A percentile compares a stretch with the other conserved stretches of the same genome.
Evolutionary conservation across 192 early-diverging fungal species (phyloP).

Genomic region (Coemansia sp.): DNA sequence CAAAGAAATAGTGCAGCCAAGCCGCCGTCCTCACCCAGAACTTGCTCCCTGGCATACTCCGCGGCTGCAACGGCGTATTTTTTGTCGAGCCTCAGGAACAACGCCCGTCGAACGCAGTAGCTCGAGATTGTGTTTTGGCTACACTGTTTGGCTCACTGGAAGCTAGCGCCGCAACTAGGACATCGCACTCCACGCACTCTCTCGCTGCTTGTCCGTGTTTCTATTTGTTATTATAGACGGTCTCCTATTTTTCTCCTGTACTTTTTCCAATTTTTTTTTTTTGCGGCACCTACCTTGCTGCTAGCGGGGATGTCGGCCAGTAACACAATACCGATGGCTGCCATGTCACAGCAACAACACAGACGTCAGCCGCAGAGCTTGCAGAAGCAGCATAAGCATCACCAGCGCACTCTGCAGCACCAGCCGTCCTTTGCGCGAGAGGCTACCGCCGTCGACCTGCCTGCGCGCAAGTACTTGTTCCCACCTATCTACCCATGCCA

Average conservation of each 20-base stretch:
- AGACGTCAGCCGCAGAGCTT: not conserved
- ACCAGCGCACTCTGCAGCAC: constrained; percentile 4
- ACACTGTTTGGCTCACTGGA: not conserved
- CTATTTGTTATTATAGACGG: constrained; percentile 1
- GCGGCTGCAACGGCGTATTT: not conserved
- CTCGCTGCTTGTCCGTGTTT: not conserved
- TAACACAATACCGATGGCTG: constrained; percentile 1
- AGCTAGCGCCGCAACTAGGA: not conserved
- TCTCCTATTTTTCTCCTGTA: not conserved
- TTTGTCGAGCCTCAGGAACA: constrained; percentile 2
- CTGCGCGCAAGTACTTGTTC: constrained; percentile 32
- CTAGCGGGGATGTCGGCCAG: constrained; percentile 2
- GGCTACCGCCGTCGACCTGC: constrained; percentile 19
- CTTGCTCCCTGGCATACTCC: not conserved
- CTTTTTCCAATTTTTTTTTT: not conserved
- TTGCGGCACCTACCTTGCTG: constrained; percentile 2
- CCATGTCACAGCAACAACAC: not conserved
- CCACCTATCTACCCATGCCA: constrained; percentile 57
- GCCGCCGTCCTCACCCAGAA: not conserved
- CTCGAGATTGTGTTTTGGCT: constrained; percentile 8
- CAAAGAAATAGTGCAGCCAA: constrained; percentile 5
- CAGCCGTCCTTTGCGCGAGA: constrained; percentile 25
- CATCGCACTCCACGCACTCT: not conserved
- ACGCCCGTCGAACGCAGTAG: constrained; percentile 3
- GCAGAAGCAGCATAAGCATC: not conserved